A percentile compares a stretch with the other conserved stretches of the same genome.
Conservation (phyloP, 768 basidiomycete species). For the Gymnopilus junonius region DNA sequence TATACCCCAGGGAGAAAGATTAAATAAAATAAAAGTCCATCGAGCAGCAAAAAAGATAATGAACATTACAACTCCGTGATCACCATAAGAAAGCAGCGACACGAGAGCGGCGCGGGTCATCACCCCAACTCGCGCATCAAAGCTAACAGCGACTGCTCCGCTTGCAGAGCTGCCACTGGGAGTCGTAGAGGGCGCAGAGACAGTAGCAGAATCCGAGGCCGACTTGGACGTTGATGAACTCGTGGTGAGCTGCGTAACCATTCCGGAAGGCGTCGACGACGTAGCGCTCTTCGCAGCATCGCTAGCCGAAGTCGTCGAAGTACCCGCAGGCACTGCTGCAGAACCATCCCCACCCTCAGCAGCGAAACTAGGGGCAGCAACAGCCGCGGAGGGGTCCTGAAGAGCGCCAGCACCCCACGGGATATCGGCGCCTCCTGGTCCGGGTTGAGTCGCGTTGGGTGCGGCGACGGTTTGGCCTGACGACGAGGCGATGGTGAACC, state of each 20-base stretch:
- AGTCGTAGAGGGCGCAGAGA: not conserved
- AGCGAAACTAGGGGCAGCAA: conserved; percentile 36
- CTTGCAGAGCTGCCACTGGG: conserved; percentile 10
- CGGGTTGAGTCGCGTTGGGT: conserved; percentile 55
- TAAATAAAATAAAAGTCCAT: conserved; percentile 2
- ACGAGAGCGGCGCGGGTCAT: conserved; percentile 11
- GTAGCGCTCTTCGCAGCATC: conserved; percentile 1
- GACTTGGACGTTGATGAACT: not conserved
- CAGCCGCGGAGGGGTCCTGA: conserved; percentile 43
- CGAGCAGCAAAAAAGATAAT: not conserved
- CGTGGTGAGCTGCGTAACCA: not conserved
- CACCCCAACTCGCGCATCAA: conserved; percentile 6
- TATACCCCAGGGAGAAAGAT: not conserved
- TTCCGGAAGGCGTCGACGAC: conserved; percentile 1
- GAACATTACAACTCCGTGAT: not conserved
- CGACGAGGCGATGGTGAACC: conserved; percentile 71
- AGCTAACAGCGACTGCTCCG: conserved; percentile 3
- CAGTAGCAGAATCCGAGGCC: not conserved
- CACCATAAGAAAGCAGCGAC: conserved; percentile 12
- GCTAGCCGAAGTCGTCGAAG: conserved; percentile 1
- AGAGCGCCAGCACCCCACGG: conserved; percentile 73
- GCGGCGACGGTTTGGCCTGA: conserved; percentile 51
- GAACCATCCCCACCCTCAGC: conserved; percentile 10
- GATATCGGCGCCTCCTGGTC: conserved; percentile 49
- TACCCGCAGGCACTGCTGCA: conserved; percentile 3